Evolutionary conservation across 345 rosid species (phyloP).

Genomic region (Anastatica hierochuntica): DNA sequence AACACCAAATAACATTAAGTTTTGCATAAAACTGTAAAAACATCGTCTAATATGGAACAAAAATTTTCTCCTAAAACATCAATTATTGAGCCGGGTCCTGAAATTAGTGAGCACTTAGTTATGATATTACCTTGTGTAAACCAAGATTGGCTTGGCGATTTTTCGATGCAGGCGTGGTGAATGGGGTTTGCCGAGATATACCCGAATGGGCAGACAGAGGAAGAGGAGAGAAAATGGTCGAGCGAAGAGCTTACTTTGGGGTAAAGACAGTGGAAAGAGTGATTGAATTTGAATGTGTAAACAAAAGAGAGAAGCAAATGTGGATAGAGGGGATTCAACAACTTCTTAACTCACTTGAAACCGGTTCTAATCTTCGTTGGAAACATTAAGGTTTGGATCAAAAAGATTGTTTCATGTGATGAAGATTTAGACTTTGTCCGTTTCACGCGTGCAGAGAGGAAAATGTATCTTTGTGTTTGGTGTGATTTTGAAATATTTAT

Average conservation of each 20-base stretch:
- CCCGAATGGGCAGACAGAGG: constrained; percentile 56
- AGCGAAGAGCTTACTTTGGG: constrained; percentile 62
- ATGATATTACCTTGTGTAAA: not conserved
- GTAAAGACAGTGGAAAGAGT: constrained; percentile 58
- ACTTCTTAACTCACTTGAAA: constrained; percentile 38
- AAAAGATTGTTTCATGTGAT: too few relatives aligned
- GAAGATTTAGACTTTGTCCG: too few relatives aligned
- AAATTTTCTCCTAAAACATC: too few relatives aligned
- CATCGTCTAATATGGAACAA: too few relatives aligned
- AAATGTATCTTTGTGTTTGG: too few relatives aligned
- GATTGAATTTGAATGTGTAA: constrained; percentile 74
- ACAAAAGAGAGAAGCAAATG: constrained; percentile 52
- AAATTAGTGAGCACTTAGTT: too few relatives aligned
- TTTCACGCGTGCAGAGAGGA: too few relatives aligned
- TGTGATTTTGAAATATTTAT: too few relatives aligned
- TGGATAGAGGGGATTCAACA: constrained; percentile 78
- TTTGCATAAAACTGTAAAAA: too few relatives aligned
- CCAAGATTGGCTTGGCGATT: not conserved
- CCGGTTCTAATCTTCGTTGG: constrained; percentile 13
- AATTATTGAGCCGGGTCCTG: too few relatives aligned
- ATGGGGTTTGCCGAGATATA: constrained; percentile 51
- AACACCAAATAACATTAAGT: too few relatives aligned
- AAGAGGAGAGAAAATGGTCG: constrained; percentile 23
- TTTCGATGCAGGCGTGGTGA: constrained; percentile 47
- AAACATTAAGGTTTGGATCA: not conserved